phyloP scores from a whole-genome alignment of 148 eudicot genomes.

The Persicaria maculosa region DNA sequence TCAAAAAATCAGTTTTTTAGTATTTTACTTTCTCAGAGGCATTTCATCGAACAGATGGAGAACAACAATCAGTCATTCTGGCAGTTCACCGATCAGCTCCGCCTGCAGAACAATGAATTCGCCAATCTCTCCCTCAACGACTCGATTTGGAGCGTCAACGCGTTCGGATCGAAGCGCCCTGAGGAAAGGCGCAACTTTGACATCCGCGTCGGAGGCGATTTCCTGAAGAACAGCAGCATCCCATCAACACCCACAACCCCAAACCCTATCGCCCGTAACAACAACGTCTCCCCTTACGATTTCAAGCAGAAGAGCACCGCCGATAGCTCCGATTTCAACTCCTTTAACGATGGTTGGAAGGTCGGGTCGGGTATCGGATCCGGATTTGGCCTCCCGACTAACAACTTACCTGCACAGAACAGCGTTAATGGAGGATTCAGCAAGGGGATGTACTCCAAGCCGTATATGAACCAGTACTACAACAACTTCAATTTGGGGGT shows the following conservation, averaged over 20 bases:
- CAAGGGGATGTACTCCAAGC: slow-evolving; percentile 70
- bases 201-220: slow-evolving; percentile 48
- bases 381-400: slow-evolving; percentile 13
- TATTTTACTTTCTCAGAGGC: slow-evolving; percentile 7
- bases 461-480: slow-evolving; percentile 25
- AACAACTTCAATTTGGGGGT: slow-evolving; percentile 25
- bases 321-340: slow-evolving; percentile 22
- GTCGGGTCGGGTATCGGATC: slow-evolving; percentile 42
- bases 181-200: slow-evolving; percentile 70
- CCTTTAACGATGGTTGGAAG: slow-evolving; percentile 38
- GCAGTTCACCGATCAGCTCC: slow-evolving; percentile 91
- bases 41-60: slow-evolving; percentile 44
- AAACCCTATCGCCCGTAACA: slow-evolving; percentile 4
- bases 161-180: slow-evolving; percentile 38
- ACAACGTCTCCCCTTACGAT: slow-evolving; percentile 12
- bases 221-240: slow-evolving; percentile 17
- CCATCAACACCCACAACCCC: neutral
- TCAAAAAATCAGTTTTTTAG: neutral
- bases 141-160: slow-evolving; percentile 79
- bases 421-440: slow-evolving; percentile 76
- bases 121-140: slow-evolving; percentile 73
- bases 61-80: slow-evolving; percentile 68
- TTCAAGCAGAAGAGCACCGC: slow-evolving; percentile 7
- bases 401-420: neutral
- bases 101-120: slow-evolving; percentile 52